phyloP scores from a whole-genome alignment of 140 eudicot genomes.

The Stevia rebaudiana region DNA sequence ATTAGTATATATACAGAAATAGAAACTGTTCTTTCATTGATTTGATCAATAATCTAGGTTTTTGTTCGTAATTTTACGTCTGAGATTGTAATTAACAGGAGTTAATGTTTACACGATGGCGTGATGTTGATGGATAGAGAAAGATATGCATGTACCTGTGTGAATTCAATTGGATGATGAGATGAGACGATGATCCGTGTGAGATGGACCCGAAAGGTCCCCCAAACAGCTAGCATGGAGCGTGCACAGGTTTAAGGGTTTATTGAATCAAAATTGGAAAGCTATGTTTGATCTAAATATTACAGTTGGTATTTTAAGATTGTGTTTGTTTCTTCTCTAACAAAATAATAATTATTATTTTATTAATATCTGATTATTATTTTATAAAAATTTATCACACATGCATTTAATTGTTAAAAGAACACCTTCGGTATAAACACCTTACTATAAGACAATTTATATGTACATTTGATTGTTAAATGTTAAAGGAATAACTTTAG shows the following conservation, averaged over 20 bases:
- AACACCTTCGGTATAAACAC: too few relatives aligned
- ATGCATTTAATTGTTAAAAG: too few relatives aligned
- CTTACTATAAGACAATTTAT: too few relatives aligned
- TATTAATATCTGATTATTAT: too few relatives aligned
- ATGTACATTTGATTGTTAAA: too few relatives aligned
- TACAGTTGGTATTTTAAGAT: too few relatives aligned
- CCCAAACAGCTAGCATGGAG: constrained; percentile 29
- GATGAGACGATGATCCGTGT: constrained; percentile 37
- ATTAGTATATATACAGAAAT: constrained; percentile 6
- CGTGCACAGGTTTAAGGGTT: constrained; percentile 17
- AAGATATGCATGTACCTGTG: constrained; percentile 4
- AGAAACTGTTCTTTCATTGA: background rate
- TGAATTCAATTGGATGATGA: constrained; percentile 26
- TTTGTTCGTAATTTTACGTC: background rate
- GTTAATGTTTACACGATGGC: background rate
- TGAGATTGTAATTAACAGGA: constrained; percentile 1
- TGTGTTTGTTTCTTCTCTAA: too few relatives aligned
- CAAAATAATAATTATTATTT: too few relatives aligned
- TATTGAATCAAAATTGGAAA: constrained; percentile 10
- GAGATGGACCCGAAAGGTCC: constrained; percentile 35
- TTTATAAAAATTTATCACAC: too few relatives aligned
- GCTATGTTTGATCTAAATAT: background rate
- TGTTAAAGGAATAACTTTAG: too few relatives aligned
- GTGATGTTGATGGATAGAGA: constrained; percentile 28
- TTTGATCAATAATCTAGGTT: constrained; percentile 12